Percentiles rank a stretch among this genome's conserved stretches.
Evolutionary conservation across 306 rosid genomes (phyloP).

Genomic region (Rosa rugosa): DNA sequence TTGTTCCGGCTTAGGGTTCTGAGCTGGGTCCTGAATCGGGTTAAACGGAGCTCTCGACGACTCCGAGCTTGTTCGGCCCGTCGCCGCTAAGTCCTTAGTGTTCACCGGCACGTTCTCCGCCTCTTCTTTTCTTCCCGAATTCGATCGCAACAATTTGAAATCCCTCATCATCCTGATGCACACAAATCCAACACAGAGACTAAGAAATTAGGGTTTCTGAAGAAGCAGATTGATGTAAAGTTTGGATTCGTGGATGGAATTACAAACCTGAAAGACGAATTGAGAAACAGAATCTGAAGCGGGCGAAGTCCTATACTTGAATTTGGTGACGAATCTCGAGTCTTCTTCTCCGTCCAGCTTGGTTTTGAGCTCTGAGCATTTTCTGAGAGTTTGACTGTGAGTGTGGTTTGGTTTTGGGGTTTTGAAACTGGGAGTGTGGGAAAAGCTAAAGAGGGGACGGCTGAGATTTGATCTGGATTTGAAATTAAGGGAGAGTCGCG

Average conservation of each 20-base stretch:
- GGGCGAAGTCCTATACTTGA: constrained; percentile 41
- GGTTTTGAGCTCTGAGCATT: constrained; percentile 32
- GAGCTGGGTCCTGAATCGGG: constrained; percentile 61
- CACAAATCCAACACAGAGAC: constrained; percentile 14
- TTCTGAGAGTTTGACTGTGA: constrained; percentile 22
- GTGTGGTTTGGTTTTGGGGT: background rate
- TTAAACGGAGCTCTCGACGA: constrained; percentile 66
- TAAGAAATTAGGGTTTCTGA: background rate
- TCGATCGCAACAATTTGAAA: constrained; percentile 62
- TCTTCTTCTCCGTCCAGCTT: constrained; percentile 11
- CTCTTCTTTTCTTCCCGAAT: constrained; percentile 60
- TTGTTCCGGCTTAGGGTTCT: constrained; percentile 36
- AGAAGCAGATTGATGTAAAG: background rate
- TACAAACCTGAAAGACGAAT: constrained; percentile 65
- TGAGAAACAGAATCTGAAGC: constrained; percentile 51
- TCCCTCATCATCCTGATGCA: constrained; percentile 74
- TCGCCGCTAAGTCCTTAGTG: constrained; percentile 37
- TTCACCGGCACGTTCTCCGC: constrained; percentile 59
- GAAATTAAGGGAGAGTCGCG: constrained; percentile 50
- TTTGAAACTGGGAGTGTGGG: constrained; percentile 23
- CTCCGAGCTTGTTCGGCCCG: constrained; percentile 39
- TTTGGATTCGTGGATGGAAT: background rate
- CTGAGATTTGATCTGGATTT: constrained; percentile 53
- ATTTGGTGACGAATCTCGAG: constrained; percentile 13
- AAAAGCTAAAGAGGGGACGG: constrained; percentile 44